Evolutionary conservation across 2,329 filamentous ascomycete species (phyloP).

Genomic region (Fusarium pininemorale): DNA sequence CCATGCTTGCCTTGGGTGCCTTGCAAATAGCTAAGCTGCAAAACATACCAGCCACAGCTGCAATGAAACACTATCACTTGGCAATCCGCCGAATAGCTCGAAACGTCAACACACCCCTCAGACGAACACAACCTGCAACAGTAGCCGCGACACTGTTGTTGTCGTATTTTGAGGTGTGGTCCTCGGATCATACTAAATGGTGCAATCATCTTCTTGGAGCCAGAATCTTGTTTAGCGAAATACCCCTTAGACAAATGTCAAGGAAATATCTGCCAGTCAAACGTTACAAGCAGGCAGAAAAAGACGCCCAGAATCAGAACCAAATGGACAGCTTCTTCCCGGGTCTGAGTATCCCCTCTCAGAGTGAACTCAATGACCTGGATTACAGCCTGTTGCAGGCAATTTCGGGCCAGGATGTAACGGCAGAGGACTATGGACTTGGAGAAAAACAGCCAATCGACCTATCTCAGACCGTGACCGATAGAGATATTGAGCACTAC

Average conservation of each 20-base stretch:
- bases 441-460: conserved; percentile 42
- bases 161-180: conserved; percentile 94
- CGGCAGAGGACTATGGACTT: conserved; percentile 51
- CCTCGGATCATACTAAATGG: conserved; percentile 95
- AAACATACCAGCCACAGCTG: conserved; percentile 76
- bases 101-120: conserved; percentile 74
- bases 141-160: conserved; percentile 88
- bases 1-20: conserved; percentile 87
- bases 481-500: conserved; percentile 78
- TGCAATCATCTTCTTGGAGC: conserved; percentile 90
- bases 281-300: conserved; percentile 48
- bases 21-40: conserved; percentile 89
- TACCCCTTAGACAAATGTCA: conserved; percentile 79
- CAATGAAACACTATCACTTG: conserved; percentile 91
- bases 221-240: conserved; percentile 81
- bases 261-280: conserved; percentile 74
- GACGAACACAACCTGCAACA: conserved; percentile 79
- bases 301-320: conserved; percentile 50
- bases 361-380: conserved; percentile 48
- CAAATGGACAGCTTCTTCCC: conserved; percentile 43
- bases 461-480: conserved; percentile 48
- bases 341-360: conserved; percentile 26
- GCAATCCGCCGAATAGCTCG: conserved; percentile 81
- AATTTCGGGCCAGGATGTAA: conserved; percentile 53
- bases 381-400: conserved; percentile 54